A percentile compares a stretch with the other conserved stretches of the same genome.
phyloP scores from a whole-genome alignment of 192 early-diverging fungal species.

The Powellomyces hirtus region DNA sequence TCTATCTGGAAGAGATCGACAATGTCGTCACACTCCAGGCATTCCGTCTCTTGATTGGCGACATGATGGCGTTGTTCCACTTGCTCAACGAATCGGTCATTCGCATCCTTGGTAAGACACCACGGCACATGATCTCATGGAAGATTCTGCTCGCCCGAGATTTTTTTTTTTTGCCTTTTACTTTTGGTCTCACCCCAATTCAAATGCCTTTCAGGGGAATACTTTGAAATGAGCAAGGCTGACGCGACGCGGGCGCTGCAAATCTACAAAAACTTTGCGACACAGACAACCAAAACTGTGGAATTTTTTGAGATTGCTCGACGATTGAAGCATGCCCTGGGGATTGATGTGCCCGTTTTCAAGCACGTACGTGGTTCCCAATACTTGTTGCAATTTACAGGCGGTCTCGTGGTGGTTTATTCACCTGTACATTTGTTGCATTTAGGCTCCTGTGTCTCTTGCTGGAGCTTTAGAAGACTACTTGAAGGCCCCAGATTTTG shows the following conservation, averaged over 20 bases:
- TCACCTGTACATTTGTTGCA: neutral
- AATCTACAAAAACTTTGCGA: conserved; percentile 76
- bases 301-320: conserved; percentile 70
- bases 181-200: no score
- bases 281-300: conserved; percentile 66
- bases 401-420: neutral
- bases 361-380: conserved; percentile 59
- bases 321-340: conserved; percentile 51
- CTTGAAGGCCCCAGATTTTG: conserved; percentile 70
- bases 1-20: conserved; percentile 69
- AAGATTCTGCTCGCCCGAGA: neutral
- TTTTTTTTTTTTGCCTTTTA: no score
- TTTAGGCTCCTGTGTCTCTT: conserved; percentile 64
- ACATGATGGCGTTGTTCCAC: conserved; percentile 71
- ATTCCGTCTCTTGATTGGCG: conserved; percentile 68
- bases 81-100: conserved; percentile 77
- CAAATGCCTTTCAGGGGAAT: conserved; percentile 47
- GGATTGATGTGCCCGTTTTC: conserved; percentile 67
- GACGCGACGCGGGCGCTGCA: conserved; percentile 63
- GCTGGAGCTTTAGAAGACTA: conserved; percentile 65
- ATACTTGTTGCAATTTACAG: neutral
- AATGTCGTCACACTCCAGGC: conserved; percentile 72
- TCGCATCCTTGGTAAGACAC: conserved; percentile 67
- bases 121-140: no score
- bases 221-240: conserved; percentile 68